phyloP scores from a whole-genome alignment of 2,329 filamentous ascomycete species.

The Hypomyces perniciosus region DNA sequence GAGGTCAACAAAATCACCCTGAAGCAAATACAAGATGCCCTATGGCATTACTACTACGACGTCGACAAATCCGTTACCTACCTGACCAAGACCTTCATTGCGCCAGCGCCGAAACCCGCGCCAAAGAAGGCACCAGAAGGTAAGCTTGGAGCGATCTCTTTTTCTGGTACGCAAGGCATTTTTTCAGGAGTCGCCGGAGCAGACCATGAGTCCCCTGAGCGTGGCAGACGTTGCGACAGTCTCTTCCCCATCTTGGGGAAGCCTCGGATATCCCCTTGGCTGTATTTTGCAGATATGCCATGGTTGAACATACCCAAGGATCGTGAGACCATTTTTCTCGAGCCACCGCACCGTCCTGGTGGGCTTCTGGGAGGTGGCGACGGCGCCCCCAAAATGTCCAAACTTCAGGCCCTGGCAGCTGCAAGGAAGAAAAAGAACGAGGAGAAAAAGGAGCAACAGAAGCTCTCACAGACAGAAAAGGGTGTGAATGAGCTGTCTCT shows the following conservation, averaged over 20 bases:
- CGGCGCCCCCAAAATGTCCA: slow-evolving; percentile 67
- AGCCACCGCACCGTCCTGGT: slow-evolving; percentile 48
- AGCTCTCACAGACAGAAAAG: slow-evolving; percentile 20
- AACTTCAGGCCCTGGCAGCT: slow-evolving; percentile 83
- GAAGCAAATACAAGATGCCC: slow-evolving; percentile 73
- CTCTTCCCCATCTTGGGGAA: slow-evolving; percentile 15
- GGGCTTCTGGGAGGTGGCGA: slow-evolving; percentile 74
- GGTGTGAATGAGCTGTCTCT: slow-evolving; percentile 29
- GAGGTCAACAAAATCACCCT: slow-evolving; percentile 51
- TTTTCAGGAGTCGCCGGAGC: slow-evolving; percentile 27
- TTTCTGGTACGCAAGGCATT: slow-evolving; percentile 23
- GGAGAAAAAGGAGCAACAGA: slow-evolving; percentile 42
- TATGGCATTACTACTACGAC: slow-evolving; percentile 97
- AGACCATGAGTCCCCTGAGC: slow-evolving; percentile 21
- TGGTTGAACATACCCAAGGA: slow-evolving; percentile 71
- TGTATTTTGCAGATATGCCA: slow-evolving; percentile 76
- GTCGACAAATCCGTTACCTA: slow-evolving; percentile 79
- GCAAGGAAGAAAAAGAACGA: slow-evolving; percentile 78
- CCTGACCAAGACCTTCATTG: slow-evolving; percentile 59
- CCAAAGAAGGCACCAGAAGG: slow-evolving; percentile 38
- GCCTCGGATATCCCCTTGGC: slow-evolving; percentile 29
- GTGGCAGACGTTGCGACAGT: slow-evolving; percentile 5
- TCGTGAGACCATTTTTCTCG: slow-evolving; percentile 59
- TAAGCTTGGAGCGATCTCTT: slow-evolving; percentile 32
- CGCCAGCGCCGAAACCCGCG: slow-evolving; percentile 30